Evolutionary conservation across 176 grass and related monocot species (phyloP), one percentile per base, ranked within the genome.

Genomic region (Oryza glaberrima): DNA sequence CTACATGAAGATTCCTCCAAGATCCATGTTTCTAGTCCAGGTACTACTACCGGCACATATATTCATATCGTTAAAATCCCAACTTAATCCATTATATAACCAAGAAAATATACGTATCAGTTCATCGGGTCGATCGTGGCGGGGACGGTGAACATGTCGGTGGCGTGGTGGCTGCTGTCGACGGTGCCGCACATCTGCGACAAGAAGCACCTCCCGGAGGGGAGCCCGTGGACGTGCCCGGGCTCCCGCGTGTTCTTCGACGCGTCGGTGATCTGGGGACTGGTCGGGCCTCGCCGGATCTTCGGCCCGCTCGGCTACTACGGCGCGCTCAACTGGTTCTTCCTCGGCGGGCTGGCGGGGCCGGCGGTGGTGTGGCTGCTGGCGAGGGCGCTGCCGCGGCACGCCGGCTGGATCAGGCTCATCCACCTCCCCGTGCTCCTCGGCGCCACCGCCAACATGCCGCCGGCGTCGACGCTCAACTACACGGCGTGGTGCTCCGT

Each of bases 21-120:
- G 77, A 89, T 97, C 95, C 28, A 97, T 97, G 95, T 97, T 94
- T 87, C 78, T 97, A 7, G 95, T 97, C 20, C 95, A 97, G 95
- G 95, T 97, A 1, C 25, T 13, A 30, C 41, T 17, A 32, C 46
- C 14, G 14, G 3, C 12, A 16, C 4, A 6, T 11, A 49, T 14
- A 15, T 49, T 3, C 0, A 49, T 15, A 16, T 51, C 48, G 16
- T 51, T 6, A 14, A 3, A 12, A 14, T 49, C 47, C 11, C 3
- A 14, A 49, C 14, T 49, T 15, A 49, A 49, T 12, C 47, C 13
- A 49, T 12, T 26, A 26, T 26, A 26, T 14, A 49, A 49, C 10
- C 10, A 44, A 44, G 43, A 43, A 8, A 30, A 43, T 9, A 35
- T 35, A 44, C 10, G 43, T 10, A 9, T 44, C 43, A 44, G 92